A percentile compares a stretch with the other conserved stretches of the same genome.
Conservation (phyloP, 768 basidiomycete genomes). For the Pleurotus sapidus region DNA sequence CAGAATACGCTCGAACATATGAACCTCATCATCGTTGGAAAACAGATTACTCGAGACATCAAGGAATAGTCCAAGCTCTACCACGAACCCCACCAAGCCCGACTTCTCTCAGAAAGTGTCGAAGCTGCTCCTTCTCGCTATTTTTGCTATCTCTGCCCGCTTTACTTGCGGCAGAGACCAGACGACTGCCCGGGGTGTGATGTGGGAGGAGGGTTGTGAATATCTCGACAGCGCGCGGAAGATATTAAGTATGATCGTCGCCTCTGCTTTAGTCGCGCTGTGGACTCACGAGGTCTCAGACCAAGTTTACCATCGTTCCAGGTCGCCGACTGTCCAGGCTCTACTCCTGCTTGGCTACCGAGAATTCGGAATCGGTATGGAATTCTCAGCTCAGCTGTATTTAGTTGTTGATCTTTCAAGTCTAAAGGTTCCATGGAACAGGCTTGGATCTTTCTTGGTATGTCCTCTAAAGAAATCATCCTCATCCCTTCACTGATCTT, state of each 20-base stretch:
- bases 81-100: slow-evolving; percentile 35
- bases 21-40: neutral
- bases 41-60: slow-evolving; percentile 25
- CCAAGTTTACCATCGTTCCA: slow-evolving; percentile 61
- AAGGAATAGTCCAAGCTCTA: slow-evolving; percentile 12
- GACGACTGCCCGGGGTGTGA: slow-evolving; percentile 44
- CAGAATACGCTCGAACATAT: no score
- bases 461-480: slow-evolving; percentile 9
- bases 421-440: slow-evolving; percentile 66
- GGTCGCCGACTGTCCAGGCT: slow-evolving; percentile 78
- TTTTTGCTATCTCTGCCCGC: slow-evolving; percentile 80
- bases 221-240: slow-evolving; percentile 61
- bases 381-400: neutral
- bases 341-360: slow-evolving; percentile 77
- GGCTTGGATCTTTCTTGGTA: slow-evolving; percentile 82
- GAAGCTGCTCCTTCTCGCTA: slow-evolving; percentile 69
- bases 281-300: neutral
- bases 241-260: slow-evolving; percentile 52
- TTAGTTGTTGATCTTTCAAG: slow-evolving; percentile 1
- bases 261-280: neutral
- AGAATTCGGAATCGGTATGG: slow-evolving; percentile 74
- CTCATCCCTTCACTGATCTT: slow-evolving; percentile 5
- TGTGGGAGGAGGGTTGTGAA: slow-evolving; percentile 68
- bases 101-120: slow-evolving; percentile 64
- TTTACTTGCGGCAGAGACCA: slow-evolving; percentile 54